Evolutionary conservation across 352 stramenopile species (phyloP).

Genomic region (Globisporangium abappressorium): DNA sequence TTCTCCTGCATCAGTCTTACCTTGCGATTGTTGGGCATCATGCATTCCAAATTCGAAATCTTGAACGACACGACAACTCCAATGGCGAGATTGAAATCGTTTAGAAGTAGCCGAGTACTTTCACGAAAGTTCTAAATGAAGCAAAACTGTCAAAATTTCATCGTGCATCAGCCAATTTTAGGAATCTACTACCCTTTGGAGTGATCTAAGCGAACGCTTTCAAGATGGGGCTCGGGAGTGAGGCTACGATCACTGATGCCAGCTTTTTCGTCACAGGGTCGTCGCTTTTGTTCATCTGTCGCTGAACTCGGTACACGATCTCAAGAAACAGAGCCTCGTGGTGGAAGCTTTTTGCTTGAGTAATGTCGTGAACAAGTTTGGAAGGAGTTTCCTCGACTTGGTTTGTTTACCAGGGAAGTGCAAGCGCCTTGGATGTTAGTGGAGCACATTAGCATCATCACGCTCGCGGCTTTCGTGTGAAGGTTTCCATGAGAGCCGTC

Average conservation of each 20-base stretch:
- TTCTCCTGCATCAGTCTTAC: background rate
- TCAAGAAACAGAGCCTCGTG: constrained; percentile 34
- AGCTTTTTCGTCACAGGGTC: constrained; percentile 2
- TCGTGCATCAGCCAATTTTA: background rate
- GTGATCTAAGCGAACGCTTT: constrained; percentile 16
- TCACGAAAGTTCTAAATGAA: constrained; percentile 28
- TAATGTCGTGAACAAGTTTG: constrained; percentile 21
- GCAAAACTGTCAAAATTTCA: background rate
- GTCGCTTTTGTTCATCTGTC: constrained; percentile 21
- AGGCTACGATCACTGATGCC: constrained; percentile 8
- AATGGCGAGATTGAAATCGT: constrained; percentile 29
- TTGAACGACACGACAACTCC: constrained; percentile 29
- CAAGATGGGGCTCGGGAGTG: constrained; percentile 21
- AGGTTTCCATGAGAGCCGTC: constrained; percentile 26
- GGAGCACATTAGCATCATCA: constrained; percentile 34
- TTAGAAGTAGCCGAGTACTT: constrained; percentile 26
- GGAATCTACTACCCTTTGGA: constrained; percentile 23
- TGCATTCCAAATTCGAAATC: constrained; percentile 7
- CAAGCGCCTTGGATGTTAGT: constrained; percentile 23
- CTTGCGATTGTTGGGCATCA: constrained; percentile 1
- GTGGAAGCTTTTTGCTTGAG: constrained; percentile 32
- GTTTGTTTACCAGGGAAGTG: constrained; percentile 13
- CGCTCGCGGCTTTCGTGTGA: constrained; percentile 24
- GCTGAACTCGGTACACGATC: constrained; percentile 28
- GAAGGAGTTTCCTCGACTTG: constrained; percentile 7